Evolutionary conservation across 1,284 basidiomycete genomes (phyloP), one percentile per base, ranked within the genome.

Genomic region (Trichosporon inkin): DNA sequence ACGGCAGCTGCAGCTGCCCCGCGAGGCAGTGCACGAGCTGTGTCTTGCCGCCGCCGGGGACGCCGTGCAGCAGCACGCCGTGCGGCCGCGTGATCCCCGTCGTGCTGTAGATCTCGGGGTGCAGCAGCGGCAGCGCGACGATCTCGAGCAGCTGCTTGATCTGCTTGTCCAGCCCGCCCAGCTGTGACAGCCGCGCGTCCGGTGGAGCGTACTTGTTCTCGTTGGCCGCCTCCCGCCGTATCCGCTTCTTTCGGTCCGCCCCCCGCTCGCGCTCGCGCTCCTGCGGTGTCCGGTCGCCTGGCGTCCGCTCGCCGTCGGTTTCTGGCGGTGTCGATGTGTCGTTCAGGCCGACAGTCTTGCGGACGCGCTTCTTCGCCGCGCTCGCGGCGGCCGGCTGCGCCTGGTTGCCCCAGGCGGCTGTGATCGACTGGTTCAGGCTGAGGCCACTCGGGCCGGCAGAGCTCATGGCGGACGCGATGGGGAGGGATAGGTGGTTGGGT

Each of bases 41-140:
- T 0, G 93, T 96, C 80, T 99, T 99, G 13, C 96, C 96, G 71
- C 94, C 97, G 8, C 95, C 95, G 0, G 95, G 94, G 2, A 95
- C 95, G 1, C 95, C 96, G 76, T 97, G 91, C 7, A 99, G 79
- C 20, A 99, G 78, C 0, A 99, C 92, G n/a, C 95, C 95, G 54
- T 93, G 81, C 0, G 94, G 94, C 3, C 94, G 88, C 66, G 90
- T 88, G 10, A 97, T 89, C 2, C 95, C 95, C 0, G 92, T 95
- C 68, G 93, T 88, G 6, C 90, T 78, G 78, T 97, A 99, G 13
- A 99, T 87, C 76, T 99, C 95, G 0, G 95, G 95, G 78, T 98
- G 95, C 59, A 88, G 87, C 3, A 99, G 79, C 0, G 95, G 95
- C 84, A 98, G 88, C 0, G 91, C 93, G 22, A 98, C 92, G 19